Conservation (phyloP, 2,329 filamentous ascomycete genomes). For the Aspergillus fijiensis region DNA sequence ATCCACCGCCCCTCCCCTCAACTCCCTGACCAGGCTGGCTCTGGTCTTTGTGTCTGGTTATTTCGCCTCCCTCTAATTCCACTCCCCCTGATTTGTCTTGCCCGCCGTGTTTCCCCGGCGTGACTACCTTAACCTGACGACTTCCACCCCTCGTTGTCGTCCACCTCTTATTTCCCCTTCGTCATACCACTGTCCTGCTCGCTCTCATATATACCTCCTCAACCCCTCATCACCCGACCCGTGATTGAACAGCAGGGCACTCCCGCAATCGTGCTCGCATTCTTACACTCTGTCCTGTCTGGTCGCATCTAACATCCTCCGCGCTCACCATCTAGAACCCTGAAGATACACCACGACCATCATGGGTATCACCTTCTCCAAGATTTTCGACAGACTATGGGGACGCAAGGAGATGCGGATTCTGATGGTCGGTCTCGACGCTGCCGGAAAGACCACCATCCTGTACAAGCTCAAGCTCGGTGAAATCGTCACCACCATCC, state of each 20-base stretch:
- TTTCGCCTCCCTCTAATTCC: slow-evolving; percentile 3
- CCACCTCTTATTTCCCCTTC: slow-evolving; percentile 16
- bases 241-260: neutral
- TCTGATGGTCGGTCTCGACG: slow-evolving; percentile 99
- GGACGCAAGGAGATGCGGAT: slow-evolving; percentile 99
- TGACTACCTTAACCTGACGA: slow-evolving; percentile 15
- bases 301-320: slow-evolving; percentile 21
- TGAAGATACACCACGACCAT: slow-evolving; percentile 48
- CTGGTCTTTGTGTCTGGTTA: slow-evolving; percentile 2
- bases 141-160: slow-evolving; percentile 14
- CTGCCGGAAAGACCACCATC: slow-evolving; percentile 99
- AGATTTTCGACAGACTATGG: slow-evolving; percentile 93
- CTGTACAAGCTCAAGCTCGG: slow-evolving; percentile 99
- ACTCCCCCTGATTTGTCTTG: slow-evolving; percentile 20
- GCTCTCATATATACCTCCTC: neutral
- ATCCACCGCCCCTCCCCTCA: neutral
- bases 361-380: slow-evolving; percentile 98
- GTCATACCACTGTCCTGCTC: slow-evolving; percentile 10
- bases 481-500: slow-evolving; percentile 97
- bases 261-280: slow-evolving; percentile 1
- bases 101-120: slow-evolving; percentile 19
- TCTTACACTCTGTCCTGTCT: slow-evolving; percentile 7
- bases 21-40: neutral
- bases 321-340: slow-evolving; percentile 17
- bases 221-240: neutral